Base-by-base conservation (phyloP, 192 early-diverging fungal genomes). In the Geranomyces variabilis region DNA sequence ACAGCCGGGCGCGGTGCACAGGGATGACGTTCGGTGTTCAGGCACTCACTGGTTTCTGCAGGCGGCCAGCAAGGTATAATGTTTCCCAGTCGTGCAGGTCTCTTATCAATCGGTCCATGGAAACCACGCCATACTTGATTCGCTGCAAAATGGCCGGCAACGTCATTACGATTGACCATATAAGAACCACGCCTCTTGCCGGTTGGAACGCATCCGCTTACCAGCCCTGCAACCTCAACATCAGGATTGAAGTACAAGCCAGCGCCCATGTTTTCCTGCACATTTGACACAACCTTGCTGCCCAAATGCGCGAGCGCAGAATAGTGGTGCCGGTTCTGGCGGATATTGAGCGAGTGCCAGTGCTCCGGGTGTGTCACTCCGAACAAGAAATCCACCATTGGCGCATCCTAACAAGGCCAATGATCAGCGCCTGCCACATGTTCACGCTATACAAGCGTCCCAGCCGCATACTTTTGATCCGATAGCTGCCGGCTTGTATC, bases 71-170 rank as follows among this genome's bases (percentile, higher is more conserved):
- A 7, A 98, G 70, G 77, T 99, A 99, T 65, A 98, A 80, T 2
- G 93, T 91, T 59, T 95, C 92, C 97, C 97, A 99, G 79, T 97
- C 90, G 34, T 90, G 79, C 49, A 99, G 75, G 71, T 99, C 97
- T 72, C 85, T 85, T 67, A 91, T 89, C 22, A 99, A 79, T 22
- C 81, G 82, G 73, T 96, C 90, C 76, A 97, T 93, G 4, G 93
- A 93, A 22, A 97, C 91, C 17, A 99, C 97, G 12, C 97, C 97
- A 77, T 99, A 99, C 76, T 99, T 99, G 67, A 98, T 84, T 57
- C 80, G 62, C 87, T 92, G 58, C 17, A 53, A 10, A 47, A 47
- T n/a, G 36, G 36, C 36, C 36, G 10, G 36, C 24, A 0, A 36
- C n/a, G 21, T 22, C 15, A 70, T n/a, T n/a, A n/a, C n/a, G 28